Evolutionary conservation across 495 filamentous ascomycete species (phyloP), one percentile per base, ranked within the genome.

Genomic region (Entonaema liquescens): DNA sequence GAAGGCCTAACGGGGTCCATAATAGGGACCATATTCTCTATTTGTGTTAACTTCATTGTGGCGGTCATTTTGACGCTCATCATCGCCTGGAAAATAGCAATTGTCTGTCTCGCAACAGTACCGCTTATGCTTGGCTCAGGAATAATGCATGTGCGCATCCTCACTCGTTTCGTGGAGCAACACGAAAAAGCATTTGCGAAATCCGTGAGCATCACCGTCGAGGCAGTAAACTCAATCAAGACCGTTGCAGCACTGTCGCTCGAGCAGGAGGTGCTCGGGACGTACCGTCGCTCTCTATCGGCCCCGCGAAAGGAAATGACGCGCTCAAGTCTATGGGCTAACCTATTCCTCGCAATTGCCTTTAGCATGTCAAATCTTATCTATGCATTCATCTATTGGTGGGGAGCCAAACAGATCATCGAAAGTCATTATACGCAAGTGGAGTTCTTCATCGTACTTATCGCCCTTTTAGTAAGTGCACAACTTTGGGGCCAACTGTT

Each of bases 321-420:
- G 8, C 70, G 73, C 38, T 82, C 83, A 9, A 86, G 81, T 53
- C 28, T 84, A 12, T 82, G 80, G 62, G 80, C 82, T 33, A 86
- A 82, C 64, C 59, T 84, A 28, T 86, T 85, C 80, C 86, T 86
- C 54, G 85, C 86, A 3, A 79, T 86, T 21, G 83, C 84, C 15
- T 85, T 87, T 57, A 84, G 82, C 71, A 71, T 85, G 9, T 81
- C 83, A 17, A 79, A 86, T 59, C 76, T 88, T 13, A 83, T 91
- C 13, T 89, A 89, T 73, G 89, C 88, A 0, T 77, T 92, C 23
- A 88, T 88, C 0, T 91, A 91, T 75, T 91, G 88, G 86, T 92
- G 89, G 84, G 89, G 89, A 3, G 82, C 86, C 0, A 81, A 79
- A 35, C 84, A 87, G 62, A 84, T 91, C 21, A 79, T 84, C 15